Evolutionary conservation across 139 green algal species (phyloP), one percentile per base, ranked within the genome.

Genomic region (Tetraselmis chui): DNA sequence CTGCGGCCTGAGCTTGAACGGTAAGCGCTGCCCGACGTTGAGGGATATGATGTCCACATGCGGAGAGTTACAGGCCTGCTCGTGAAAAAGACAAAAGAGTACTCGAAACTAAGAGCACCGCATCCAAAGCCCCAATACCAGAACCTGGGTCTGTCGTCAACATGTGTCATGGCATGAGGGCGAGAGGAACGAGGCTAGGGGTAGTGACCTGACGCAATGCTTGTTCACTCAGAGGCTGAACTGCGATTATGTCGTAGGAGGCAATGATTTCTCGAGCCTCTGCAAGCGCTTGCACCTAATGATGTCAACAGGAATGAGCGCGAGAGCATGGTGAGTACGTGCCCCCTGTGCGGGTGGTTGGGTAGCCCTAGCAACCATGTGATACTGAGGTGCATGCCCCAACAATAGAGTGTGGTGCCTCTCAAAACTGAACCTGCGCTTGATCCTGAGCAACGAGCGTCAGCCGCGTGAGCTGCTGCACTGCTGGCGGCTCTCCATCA

Each of bases 41-140:
- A 95, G 78, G 0, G 26, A 59, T 25, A 95, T 89, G n/a, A 94
- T 78, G 77, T 95, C 92, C 26, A 90, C 81, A 1, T 92, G 85
- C 67, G 94, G 79, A 0, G 85, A 88, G 28, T 75, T 86, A 79
- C 91, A 94, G 0, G 88, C 88, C 87, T 91, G 85, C 80, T 23
- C 74, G 74, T 28, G 23, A 83, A n/a, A 5, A 59, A 80, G n/a
- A n/a, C n/a, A n/a, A n/a, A n/a, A n/a, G n/a, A n/a, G n/a, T n/a
- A n/a, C n/a, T n/a, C n/a, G n/a, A n/a, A n/a, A n/a, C n/a, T n/a
- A n/a, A n/a, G n/a, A n/a, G n/a, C n/a, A n/a, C n/a, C n/a, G n/a
- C n/a, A n/a, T n/a, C n/a, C n/a, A n/a, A n/a, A n/a, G n/a, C n/a
- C n/a, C n/a, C n/a, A n/a, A n/a, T n/a, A n/a, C n/a, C n/a, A n/a